These are phyloP conservation scores for Nidularia pulvinata DNA, from an alignment of 768 basidiomycete species.

Conservation along the genomic window DNA sequence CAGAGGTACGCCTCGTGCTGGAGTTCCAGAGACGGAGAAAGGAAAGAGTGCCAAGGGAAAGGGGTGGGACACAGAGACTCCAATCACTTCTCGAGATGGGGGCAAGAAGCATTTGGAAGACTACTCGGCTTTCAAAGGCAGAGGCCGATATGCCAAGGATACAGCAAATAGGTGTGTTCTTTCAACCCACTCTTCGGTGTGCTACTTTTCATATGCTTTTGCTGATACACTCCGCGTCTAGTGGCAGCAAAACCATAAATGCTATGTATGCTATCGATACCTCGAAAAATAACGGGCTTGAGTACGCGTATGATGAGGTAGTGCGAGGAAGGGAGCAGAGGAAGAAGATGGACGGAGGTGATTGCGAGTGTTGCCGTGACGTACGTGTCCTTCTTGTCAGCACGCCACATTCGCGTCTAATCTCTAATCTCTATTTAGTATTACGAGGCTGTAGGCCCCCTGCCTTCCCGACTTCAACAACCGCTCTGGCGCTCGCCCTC, in stretches of 20 bases:
- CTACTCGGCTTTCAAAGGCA: conserved; percentile 53
- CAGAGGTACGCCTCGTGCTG: too few species aligned
- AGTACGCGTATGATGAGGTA: conserved; percentile 77
- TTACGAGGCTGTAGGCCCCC: conserved; percentile 73
- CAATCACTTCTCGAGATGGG: conserved; percentile 12
- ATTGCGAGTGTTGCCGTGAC: conserved; percentile 77
- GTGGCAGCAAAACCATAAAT: conserved; percentile 51
- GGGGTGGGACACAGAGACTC: conserved; percentile 12
- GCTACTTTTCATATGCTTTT: too few species aligned
- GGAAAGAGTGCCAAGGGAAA: conserved; percentile 6
- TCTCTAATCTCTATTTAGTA: conserved; percentile 69
- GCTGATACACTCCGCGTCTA: conserved; percentile 5
- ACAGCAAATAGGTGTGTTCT: conserved; percentile 21
- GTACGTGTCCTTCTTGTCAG: conserved; percentile 34
- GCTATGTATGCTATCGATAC: conserved; percentile 68
- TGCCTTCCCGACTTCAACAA: conserved; percentile 62
- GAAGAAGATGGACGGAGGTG: conserved; percentile 60
- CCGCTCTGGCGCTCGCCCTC: conserved; percentile 78
- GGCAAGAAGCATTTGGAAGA: conserved; percentile 24
- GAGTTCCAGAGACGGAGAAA: conserved; percentile 17
- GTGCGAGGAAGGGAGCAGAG: conserved; percentile 64
- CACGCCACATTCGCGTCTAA: background rate
- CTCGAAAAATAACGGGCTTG: conserved; percentile 59
- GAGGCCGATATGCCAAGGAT: conserved; percentile 55
- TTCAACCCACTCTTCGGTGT: background rate